A percentile compares a stretch with the other conserved stretches of the same genome.
These are phyloP conservation scores for Suillus variegatus DNA, from an alignment of 768 basidiomycete species.

Conservation along the genomic window DNA sequence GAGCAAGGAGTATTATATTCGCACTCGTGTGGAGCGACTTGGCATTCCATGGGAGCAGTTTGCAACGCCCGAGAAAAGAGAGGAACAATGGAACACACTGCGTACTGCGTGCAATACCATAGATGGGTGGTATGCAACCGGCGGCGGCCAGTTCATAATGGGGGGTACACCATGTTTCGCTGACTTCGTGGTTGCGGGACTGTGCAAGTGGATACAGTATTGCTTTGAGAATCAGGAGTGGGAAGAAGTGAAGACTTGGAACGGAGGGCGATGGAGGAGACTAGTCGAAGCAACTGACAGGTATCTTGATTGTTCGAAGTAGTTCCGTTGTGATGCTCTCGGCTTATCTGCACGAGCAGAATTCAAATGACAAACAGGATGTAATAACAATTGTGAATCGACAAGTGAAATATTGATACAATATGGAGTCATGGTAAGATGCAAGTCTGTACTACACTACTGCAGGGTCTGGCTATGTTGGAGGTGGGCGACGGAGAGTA, in stretches of 20 bases:
- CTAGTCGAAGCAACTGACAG: slow-evolving; percentile 19
- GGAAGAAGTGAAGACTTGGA: slow-evolving; percentile 9
- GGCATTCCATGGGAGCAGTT: slow-evolving; percentile 40
- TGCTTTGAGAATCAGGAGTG: slow-evolving; percentile 15
- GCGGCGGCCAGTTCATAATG: slow-evolving; percentile 2
- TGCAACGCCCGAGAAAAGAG: slow-evolving; percentile 26
- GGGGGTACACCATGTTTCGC: slow-evolving; percentile 21
- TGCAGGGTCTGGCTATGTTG: slow-evolving; percentile 3
- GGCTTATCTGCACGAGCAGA: background rate
- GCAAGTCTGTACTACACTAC: background rate
- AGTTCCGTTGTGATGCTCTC: background rate
- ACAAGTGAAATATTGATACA: slow-evolving; percentile 25
- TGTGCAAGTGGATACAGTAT: slow-evolving; percentile 15
- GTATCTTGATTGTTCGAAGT: slow-evolving; percentile 16
- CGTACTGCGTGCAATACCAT: slow-evolving; percentile 31
- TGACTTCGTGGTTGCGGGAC: slow-evolving; percentile 24
- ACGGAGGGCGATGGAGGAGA: slow-evolving; percentile 15
- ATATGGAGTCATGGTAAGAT: slow-evolving; percentile 1
- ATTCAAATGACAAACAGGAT: background rate
- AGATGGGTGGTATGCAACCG: slow-evolving; percentile 16
- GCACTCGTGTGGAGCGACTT: slow-evolving; percentile 33
- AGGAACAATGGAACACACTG: slow-evolving; percentile 38
- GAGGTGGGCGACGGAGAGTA: slow-evolving; percentile 32
- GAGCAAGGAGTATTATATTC: slow-evolving; percentile 41
- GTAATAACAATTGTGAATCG: background rate